Conservation (phyloP, 257 asterid genomes). For the Scutellaria galericulata region DNA sequence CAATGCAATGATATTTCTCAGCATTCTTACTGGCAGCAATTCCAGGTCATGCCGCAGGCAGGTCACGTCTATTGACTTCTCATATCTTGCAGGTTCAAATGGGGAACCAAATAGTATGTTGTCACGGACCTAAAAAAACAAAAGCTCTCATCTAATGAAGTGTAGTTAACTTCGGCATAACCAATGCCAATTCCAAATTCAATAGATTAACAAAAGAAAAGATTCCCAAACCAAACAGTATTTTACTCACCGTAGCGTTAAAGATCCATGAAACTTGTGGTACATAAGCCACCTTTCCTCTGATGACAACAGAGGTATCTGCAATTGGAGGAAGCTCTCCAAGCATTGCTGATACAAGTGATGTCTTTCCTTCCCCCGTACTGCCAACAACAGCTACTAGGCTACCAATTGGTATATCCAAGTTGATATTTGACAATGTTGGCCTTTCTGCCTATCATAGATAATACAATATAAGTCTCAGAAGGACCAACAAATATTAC, state of each 20-base stretch:
- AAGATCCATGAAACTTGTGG: constrained; percentile 99
- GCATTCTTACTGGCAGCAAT: constrained; percentile 68
- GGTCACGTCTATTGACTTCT: constrained; percentile 75
- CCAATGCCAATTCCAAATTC: not conserved
- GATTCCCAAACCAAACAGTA: constrained; percentile 16
- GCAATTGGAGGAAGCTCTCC: constrained; percentile 89
- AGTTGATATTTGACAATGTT: constrained; percentile 77
- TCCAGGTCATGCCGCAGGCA: constrained; percentile 90
- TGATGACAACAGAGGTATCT: constrained; percentile 65
- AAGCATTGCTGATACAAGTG: constrained; percentile 95
- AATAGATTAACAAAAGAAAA: constrained; percentile 11
- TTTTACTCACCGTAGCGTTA: constrained; percentile 84
- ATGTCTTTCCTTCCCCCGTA: constrained; percentile 98
- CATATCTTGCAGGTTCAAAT: constrained; percentile 66
- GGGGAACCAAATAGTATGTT: constrained; percentile 87
- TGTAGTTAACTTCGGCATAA: not conserved
- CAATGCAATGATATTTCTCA: constrained; percentile 20
- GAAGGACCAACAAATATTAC: constrained; percentile 4
- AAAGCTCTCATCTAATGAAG: constrained; percentile 32
- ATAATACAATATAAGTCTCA: constrained; percentile 22
- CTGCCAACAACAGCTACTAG: constrained; percentile 92
- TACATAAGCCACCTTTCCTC: constrained; percentile 94
- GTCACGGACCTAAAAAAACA: constrained; percentile 74
- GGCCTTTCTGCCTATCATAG: constrained; percentile 72
- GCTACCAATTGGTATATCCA: constrained; percentile 90